A percentile compares a stretch with the other conserved stretches of the same genome.
These are phyloP conservation scores for Cadophora malorum DNA, from an alignment of 2,329 filamentous ascomycete genomes.

Conservation along the genomic window DNA sequence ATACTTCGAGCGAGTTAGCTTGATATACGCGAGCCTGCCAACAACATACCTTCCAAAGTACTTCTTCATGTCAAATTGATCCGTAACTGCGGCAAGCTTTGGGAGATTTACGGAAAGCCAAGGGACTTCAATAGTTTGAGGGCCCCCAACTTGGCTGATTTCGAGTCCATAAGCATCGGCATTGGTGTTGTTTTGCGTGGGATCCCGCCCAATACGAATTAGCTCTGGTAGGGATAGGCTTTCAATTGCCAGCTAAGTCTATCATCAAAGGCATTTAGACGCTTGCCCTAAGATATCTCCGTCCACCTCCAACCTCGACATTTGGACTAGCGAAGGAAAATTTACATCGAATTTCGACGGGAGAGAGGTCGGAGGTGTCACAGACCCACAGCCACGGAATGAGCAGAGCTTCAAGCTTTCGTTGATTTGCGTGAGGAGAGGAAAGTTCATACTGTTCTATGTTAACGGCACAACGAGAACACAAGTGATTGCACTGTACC, in stretches of 20 bases:
- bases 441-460: not conserved
- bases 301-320: not conserved
- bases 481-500: not conserved
- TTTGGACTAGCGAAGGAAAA: not conserved
- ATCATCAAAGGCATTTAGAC: not conserved
- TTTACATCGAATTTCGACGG: not conserved
- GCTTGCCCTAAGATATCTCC: not conserved
- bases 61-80: not conserved
- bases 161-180: not conserved
- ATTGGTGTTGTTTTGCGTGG: not conserved
- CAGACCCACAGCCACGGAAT: not conserved
- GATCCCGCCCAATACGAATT: not conserved
- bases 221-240: not conserved
- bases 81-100: not conserved
- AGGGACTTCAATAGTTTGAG: not conserved
- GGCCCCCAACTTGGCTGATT: not conserved
- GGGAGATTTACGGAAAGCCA: not conserved
- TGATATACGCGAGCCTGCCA: not conserved
- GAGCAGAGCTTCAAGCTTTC: not conserved
- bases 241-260: not conserved
- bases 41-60: not conserved
- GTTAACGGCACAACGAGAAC: not conserved
- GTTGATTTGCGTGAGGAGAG: not conserved
- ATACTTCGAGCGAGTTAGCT: not conserved
- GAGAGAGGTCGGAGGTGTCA: not conserved